Conservation (phyloP, 345 rosid species). For the Ceriops tagal region DNA sequence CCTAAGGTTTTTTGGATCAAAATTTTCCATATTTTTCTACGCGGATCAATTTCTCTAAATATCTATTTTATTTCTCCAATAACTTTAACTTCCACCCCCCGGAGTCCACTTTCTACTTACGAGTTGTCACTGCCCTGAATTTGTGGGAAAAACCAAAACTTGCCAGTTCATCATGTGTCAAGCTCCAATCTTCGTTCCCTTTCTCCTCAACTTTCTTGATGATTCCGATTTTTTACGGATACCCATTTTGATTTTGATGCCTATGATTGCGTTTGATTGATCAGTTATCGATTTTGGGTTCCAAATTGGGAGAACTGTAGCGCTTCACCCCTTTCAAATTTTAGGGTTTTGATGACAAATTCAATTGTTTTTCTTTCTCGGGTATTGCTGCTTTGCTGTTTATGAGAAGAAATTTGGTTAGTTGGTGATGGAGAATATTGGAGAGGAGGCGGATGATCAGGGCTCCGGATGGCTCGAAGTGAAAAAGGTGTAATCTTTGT, state of each 20-base stretch:
- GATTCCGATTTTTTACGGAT: background rate
- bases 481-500: conserved; percentile 46
- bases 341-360: conserved; percentile 18
- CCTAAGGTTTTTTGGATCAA: no score
- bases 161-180: background rate
- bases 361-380: background rate
- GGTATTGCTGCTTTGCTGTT: background rate
- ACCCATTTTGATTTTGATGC: conserved; percentile 24
- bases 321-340: conserved; percentile 3
- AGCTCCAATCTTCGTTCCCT: background rate
- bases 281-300: conserved; percentile 19
- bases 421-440: conserved; percentile 44
- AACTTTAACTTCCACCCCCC: no score
- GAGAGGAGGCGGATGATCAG: conserved; percentile 53
- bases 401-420: conserved; percentile 12
- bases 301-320: conserved; percentile 7
- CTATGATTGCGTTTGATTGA: conserved; percentile 17
- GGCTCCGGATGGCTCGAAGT: conserved; percentile 70
- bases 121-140: conserved; percentile 14
- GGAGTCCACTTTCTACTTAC: background rate
- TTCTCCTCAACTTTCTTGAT: background rate
- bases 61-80: no score
- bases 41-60: no score
- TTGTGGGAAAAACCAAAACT: background rate
- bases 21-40: no score